phyloP scores from a whole-genome alignment of 2,329 filamentous ascomycete genomes.

The Penicillium crustosum region DNA sequence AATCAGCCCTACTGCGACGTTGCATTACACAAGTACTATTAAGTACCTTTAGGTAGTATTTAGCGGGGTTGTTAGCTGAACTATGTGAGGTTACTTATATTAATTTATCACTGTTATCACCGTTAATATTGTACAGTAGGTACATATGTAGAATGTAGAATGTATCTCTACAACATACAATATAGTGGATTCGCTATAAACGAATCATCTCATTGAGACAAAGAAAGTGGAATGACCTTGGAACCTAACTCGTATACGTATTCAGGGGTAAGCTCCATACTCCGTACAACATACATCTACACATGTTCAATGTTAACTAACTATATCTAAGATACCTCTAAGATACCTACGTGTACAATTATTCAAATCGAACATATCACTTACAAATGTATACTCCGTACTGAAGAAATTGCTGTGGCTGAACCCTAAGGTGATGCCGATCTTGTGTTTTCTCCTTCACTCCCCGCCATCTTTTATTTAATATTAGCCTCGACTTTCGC shows the following conservation, averaged over 20 bases:
- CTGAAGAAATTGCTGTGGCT: conserved; percentile 17
- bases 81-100: not conserved
- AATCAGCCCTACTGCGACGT: not conserved
- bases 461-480: conserved; percentile 24
- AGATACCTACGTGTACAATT: not conserved
- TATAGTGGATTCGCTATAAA: not conserved
- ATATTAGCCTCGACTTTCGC: not conserved
- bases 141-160: not conserved
- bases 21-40: not conserved
- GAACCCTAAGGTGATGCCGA: conserved; percentile 8
- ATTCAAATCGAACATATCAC: not conserved
- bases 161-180: not conserved
- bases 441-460: conserved; percentile 13
- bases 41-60: not conserved
- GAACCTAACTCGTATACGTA: not conserved
- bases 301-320: not conserved
- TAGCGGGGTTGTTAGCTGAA: conserved; percentile 1
- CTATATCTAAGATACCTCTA: too few relatives aligned
- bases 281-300: not conserved
- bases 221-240: not conserved
- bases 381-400: not conserved
- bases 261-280: not conserved
- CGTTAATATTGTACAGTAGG: not conserved
- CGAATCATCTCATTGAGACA: not conserved
- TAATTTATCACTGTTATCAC: not conserved